Percentiles rank a stretch among this genome's conserved stretches.
These are phyloP conservation scores for Dipteronia dyeriana DNA, from an alignment of 345 rosid genomes.

Conservation along the genomic window DNA sequence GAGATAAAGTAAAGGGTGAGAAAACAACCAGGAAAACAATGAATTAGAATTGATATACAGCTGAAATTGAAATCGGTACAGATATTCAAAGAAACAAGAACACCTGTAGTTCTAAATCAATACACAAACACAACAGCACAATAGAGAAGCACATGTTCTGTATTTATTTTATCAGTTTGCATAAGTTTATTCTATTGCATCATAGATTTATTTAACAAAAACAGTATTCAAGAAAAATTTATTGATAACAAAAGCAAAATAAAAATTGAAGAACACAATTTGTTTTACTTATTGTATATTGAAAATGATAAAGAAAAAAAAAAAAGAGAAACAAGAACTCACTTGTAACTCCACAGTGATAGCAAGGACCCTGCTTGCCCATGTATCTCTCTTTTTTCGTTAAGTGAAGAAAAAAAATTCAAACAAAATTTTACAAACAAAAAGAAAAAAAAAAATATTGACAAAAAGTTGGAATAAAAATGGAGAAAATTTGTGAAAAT, in stretches of 20 bases:
- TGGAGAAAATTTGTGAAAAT: constrained; percentile 16
- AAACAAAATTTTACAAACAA: constrained; percentile 20
- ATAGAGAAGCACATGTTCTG: constrained; percentile 25
- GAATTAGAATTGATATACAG: constrained; percentile 18
- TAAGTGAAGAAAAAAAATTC: constrained; percentile 26
- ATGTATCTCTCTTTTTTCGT: constrained; percentile 41
- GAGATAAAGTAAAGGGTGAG: background rate
- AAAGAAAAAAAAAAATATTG: constrained; percentile 15
- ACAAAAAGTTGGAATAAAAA: constrained; percentile 26
- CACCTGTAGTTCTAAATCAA: constrained; percentile 22
- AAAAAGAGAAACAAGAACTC: constrained; percentile 73
- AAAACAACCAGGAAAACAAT: constrained; percentile 3
- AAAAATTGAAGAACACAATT: constrained; percentile 18
- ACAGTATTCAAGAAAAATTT: constrained; percentile 16
- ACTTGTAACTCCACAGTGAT: constrained; percentile 98
- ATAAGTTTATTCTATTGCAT: constrained; percentile 20
- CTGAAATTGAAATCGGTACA: constrained; percentile 17
- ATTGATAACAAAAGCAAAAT: constrained; percentile 6
- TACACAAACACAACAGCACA: constrained; percentile 29
- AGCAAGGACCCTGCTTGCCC: constrained; percentile 99
- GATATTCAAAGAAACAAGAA: constrained; percentile 16
- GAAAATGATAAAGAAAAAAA: background rate
- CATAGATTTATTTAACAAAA: constrained; percentile 27
- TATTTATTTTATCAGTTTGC: constrained; percentile 24
- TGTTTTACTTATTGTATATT: background rate